phyloP scores from a whole-genome alignment of 2,329 filamentous ascomycete genomes.

The Sporothrix curviconia region DNA sequence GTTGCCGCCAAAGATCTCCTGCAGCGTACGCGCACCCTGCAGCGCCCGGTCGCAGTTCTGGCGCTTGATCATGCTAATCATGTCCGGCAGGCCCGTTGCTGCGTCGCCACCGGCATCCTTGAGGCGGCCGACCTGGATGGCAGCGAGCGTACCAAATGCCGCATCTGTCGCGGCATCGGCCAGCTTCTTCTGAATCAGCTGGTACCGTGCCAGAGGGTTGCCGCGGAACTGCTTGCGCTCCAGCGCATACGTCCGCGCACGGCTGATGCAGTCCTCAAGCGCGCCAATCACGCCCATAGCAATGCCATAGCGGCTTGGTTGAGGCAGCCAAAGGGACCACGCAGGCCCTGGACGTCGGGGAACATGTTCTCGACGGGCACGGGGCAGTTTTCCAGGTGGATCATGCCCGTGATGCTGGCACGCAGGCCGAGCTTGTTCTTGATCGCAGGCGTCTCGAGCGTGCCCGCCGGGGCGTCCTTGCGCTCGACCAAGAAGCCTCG shows the following conservation, averaged over 20 bases:
- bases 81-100: slow-evolving; percentile 72
- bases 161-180: slow-evolving; percentile 88
- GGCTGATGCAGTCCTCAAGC: slow-evolving; percentile 79
- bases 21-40: slow-evolving; percentile 68
- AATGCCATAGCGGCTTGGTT: slow-evolving; percentile 94
- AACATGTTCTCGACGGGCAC: slow-evolving; percentile 92
- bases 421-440: slow-evolving; percentile 94
- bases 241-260: slow-evolving; percentile 79
- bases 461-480: slow-evolving; percentile 75
- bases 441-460: slow-evolving; percentile 82
- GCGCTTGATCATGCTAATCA: slow-evolving; percentile 95
- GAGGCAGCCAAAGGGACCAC: slow-evolving; percentile 85
- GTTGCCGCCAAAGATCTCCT: slow-evolving; percentile 96
- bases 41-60: slow-evolving; percentile 94
- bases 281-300: slow-evolving; percentile 91
- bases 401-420: slow-evolving; percentile 95
- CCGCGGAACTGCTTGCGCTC: slow-evolving; percentile 94
- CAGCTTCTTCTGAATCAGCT: slow-evolving; percentile 96
- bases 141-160: slow-evolving; percentile 82
- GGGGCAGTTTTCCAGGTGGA: slow-evolving; percentile 85
- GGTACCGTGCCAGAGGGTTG: slow-evolving; percentile 91
- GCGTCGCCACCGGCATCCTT: slow-evolving; percentile 91
- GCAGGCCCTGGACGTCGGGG: slow-evolving; percentile 77
- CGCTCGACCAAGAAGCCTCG: slow-evolving; percentile 87
- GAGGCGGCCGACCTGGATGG: slow-evolving; percentile 81